Evolutionary conservation across 2,329 filamentous ascomycete species (phyloP).

Genomic region (Bimuria novae-zelandiae): DNA sequence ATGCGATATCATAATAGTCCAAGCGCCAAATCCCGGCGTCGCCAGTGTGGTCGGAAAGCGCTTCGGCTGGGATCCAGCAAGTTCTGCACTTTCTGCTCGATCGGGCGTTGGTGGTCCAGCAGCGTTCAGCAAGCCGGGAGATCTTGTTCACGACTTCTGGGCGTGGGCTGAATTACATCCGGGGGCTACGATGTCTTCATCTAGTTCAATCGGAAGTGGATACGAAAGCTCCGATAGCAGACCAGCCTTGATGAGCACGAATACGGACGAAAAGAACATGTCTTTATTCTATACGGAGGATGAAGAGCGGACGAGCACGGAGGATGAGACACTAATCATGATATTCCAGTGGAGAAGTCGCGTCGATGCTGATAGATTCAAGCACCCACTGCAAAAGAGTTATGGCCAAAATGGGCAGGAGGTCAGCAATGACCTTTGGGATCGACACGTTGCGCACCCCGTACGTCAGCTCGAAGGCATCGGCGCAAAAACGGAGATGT

Average conservation of each 20-base stretch:
- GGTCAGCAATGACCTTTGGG: constrained; percentile 32
- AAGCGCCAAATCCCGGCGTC: constrained; percentile 24
- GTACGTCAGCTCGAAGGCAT: constrained; percentile 28
- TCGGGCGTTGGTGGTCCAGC: constrained; percentile 20
- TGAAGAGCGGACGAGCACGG: constrained; percentile 15
- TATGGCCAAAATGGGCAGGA: constrained; percentile 27
- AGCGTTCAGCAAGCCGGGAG: constrained; percentile 30
- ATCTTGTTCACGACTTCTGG: constrained; percentile 36
- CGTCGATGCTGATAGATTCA: constrained; percentile 34
- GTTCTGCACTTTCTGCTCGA: constrained; percentile 26
- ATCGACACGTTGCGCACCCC: constrained; percentile 31
- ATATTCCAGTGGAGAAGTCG: constrained; percentile 37
- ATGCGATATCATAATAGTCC: constrained; percentile 30
- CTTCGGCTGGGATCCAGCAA: constrained; percentile 37
- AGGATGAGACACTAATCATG: constrained; percentile 36
- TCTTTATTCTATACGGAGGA: constrained; percentile 23
- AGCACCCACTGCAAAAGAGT: constrained; percentile 33
- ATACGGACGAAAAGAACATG: constrained; percentile 36
- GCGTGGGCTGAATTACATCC: constrained; percentile 33
- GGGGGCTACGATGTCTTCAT: constrained; percentile 15
- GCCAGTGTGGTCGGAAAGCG: constrained; percentile 34
- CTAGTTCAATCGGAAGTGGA: constrained; percentile 13
- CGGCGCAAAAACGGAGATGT: constrained; percentile 28
- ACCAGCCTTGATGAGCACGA: constrained; percentile 19
- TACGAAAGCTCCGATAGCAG: constrained; percentile 13